Evolutionary conservation across 1,284 basidiomycete species (phyloP), one percentile per base, ranked within the genome.

Genomic region (Papiliotrema flavescens): DNA sequence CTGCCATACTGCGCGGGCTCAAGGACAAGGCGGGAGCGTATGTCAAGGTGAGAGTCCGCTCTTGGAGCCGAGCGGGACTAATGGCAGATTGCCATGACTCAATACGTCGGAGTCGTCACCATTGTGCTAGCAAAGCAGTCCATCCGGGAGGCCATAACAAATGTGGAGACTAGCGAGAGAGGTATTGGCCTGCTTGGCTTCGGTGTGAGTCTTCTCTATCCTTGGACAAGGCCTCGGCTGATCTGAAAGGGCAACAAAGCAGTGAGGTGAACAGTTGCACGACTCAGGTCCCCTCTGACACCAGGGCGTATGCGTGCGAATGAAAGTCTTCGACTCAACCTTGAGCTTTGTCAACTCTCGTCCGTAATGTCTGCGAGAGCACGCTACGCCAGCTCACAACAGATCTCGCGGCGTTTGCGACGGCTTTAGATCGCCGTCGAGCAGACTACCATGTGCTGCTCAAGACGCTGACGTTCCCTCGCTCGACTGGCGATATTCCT

Each of bases 341-440:
- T 60, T 75, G 6, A 82, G 81, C 79, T 81, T 79, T 62, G 79
- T 84, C 35, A 79, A 83, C 47, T 82, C 65, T 78, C 68, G 82
- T 82, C 17, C 80, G 83, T 81, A 76, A 8, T 17, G 20, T 22
- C 26, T 19, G 49, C 48, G 17, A 51, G 15, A 15, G 6, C 5
- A 9, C n/a, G 13, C 20, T 20, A 6, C 23, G 35, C 36, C 20
- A 13, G 39, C 23, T 17, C 64, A 34, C 76, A 80, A 78, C 57
- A 20, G 82, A 81, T 76, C 52, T 81, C 75, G 54, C 83, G 76
- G 70, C 82, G 75, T 66, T 80, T 77, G 57, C 82, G 77, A 70
- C 80, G 78, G 58, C 83, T 77, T 67, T 83, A 77, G 69, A 63
- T 54, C 72, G 51, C 56, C 71, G 60, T 67, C 74, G 57, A 69